Base-by-base conservation (phyloP, 495 filamentous ascomycete genomes). In the Beverwykella pulmonaria region DNA sequence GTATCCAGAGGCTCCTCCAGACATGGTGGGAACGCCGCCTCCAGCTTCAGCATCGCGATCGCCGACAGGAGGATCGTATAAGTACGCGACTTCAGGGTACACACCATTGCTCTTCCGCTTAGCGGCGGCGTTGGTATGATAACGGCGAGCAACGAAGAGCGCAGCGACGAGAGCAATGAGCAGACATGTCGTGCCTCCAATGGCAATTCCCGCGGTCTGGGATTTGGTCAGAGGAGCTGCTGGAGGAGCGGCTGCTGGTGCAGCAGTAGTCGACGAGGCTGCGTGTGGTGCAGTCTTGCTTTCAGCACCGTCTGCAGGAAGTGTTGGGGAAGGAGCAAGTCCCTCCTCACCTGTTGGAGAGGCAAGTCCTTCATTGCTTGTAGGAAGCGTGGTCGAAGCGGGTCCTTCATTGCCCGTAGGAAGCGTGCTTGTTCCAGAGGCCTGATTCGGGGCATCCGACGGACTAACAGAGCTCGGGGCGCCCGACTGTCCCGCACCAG, bases 81-180 rank as follows among this genome's bases (percentile, higher is more conserved):
- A 60, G 50, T 67, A 71, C 1, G 69, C 69, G 4, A 61, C 27
- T 59, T 71, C 60, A 17, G 64, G 69, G 60, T 71, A 71, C 1
- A 71, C 64, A 29, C 64, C 64, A 1, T 22, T 54, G 12, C n/a
- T 34, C 55, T 60, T 56, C 14, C 59, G 34, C 26, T 47, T 65
- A 15, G 53, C 59, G 3, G 30, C 53, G 8, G 54, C 60, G 36
- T 61, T 64, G 14, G 30, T 32, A 36, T 57, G 63, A 26, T 66
- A 61, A 59, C 69, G 64, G 23, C 65, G 59, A 17, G 50, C 41
- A 27, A 71, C 47, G 27, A 68, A 68, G 12, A 68, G 22, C 10
- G 55, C 60, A 36, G 69, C 69, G 3, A 71, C 44, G 14, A 71
- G 41, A 15, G 69, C 69, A 34, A 71, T 63, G 54, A 71, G 44